phyloP scores from a whole-genome alignment of 345 rosid genomes.

The Citrus sinensis region DVS_A1.0 CM039163.1:41287001-41287500 shows the following conservation, averaged over 20 bases:
- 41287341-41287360: slow-evolving; percentile 53
- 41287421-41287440: slow-evolving; percentile 43
- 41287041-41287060: too few species aligned
- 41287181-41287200: slow-evolving; percentile 34
- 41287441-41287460: slow-evolving; percentile 31
- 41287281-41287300: slow-evolving; percentile 67
- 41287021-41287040: too few species aligned
- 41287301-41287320: slow-evolving; percentile 59
- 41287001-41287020: too few species aligned
- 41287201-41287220: slow-evolving; percentile 70
- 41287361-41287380: slow-evolving; percentile 50
- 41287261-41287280: slow-evolving; percentile 50
- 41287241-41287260: slow-evolving; percentile 52
- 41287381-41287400: slow-evolving; percentile 57
- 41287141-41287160: slow-evolving; percentile 46
- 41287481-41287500: slow-evolving; percentile 62
- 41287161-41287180: slow-evolving; percentile 74
- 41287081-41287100: too few species aligned
- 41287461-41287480: slow-evolving; percentile 34
- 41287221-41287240: slow-evolving; percentile 61
- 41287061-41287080: too few species aligned
- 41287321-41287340: slow-evolving; percentile 62
- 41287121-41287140: too few species aligned
- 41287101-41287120: too few species aligned
- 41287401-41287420: slow-evolving; percentile 47